Percentiles rank a stretch among this genome's conserved stretches.
Conservation (phyloP, 75 land plant species). For the Cryptomeria japonica region DNA sequence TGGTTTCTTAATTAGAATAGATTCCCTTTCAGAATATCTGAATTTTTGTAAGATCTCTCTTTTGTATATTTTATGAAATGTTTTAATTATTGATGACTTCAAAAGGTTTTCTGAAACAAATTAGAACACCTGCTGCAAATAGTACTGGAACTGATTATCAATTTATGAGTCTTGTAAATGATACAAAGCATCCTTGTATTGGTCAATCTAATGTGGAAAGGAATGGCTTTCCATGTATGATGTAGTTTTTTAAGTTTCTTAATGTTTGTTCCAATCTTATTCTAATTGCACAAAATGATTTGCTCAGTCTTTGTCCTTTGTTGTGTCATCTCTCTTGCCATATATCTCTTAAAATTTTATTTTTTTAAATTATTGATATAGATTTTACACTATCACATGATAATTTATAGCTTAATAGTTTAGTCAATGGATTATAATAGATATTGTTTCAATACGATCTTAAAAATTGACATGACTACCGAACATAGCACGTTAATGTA, state of each 20-base stretch:
- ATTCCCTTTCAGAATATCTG: background rate
- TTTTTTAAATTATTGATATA: no score
- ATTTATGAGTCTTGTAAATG: constrained; percentile 56
- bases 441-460: no score
- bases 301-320: no score
- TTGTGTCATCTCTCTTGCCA: no score
- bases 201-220: constrained; percentile 11
- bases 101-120: constrained; percentile 18
- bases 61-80: background rate
- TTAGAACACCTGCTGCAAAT: constrained; percentile 43
- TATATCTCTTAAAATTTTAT: no score
- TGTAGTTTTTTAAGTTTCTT: background rate
- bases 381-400: no score
- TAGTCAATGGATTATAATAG: background rate
- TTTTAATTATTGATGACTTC: no score
- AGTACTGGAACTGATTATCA: constrained; percentile 52
- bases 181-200: constrained; percentile 39
- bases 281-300: no score
- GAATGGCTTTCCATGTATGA: background rate
- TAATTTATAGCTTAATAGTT: background rate
- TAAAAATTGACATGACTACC: no score
- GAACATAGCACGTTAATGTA: no score
- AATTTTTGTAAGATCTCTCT: background rate
- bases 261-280: background rate
- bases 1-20: background rate